Evolutionary conservation across 768 basidiomycete species (phyloP).

Genomic region (Baorangia bicolor): DNA sequence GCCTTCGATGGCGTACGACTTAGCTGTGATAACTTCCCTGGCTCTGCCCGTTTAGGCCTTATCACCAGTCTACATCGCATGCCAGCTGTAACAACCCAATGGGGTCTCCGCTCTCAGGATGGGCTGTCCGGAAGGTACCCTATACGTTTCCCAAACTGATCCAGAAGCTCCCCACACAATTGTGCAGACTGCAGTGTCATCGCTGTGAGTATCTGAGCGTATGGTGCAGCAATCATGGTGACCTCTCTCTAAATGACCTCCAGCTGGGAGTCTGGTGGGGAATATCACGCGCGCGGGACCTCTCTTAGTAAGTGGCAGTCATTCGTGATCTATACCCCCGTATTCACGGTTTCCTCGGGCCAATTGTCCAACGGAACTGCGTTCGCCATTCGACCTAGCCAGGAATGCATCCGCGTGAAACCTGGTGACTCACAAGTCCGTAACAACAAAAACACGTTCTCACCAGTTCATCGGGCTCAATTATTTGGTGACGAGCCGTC

Average conservation of each 20-base stretch:
- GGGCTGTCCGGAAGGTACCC: conserved; percentile 46
- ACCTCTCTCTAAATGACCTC: not conserved
- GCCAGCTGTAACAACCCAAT: conserved; percentile 51
- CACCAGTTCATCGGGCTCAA: conserved; percentile 30
- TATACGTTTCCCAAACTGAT: conserved; percentile 35
- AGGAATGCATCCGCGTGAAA: no score
- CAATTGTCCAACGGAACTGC: no score
- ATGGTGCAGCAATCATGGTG: conserved; percentile 41
- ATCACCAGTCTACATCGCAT: conserved; percentile 45
- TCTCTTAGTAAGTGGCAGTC: not conserved
- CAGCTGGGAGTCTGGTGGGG: not conserved
- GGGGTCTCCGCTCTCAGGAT: conserved; percentile 40
- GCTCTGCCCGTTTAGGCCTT: conserved; percentile 27
- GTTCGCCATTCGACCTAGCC: no score
- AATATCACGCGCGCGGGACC: conserved; percentile 16
- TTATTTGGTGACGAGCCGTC: conserved; percentile 53
- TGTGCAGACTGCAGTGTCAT: conserved; percentile 28
- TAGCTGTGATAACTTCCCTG: not conserved
- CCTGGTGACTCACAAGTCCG: no score
- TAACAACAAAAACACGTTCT: no score
- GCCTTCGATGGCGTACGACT: no score
- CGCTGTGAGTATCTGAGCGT: conserved; percentile 47
- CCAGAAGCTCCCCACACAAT: conserved; percentile 19
- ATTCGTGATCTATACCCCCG: not conserved
- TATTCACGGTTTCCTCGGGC: not conserved